Evolutionary conservation across 768 basidiomycete species (phyloP), one percentile per base, ranked within the genome.

Genomic region (Hygrophorus pudorinus): DNA sequence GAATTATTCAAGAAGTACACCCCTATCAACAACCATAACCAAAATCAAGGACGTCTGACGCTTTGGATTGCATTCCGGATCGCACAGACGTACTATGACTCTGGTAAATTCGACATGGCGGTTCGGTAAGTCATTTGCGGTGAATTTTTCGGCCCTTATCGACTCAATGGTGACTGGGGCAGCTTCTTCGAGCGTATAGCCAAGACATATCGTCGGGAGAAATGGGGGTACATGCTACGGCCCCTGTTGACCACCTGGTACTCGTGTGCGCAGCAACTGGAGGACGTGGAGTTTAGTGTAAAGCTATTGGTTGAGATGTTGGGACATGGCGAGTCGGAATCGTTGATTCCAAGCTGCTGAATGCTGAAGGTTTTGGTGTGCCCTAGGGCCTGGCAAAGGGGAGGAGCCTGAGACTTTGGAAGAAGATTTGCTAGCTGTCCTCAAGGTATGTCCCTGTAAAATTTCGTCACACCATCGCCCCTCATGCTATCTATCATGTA

Each of bases 161-260:
- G n/a, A 3, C 14, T 34, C 33, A 38, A 27, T 21, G 45, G 34
- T 40, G n/a, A 41, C 30, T 35, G n/a, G n/a, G 3, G n/a, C 18
- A 93, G 88, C 38, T 98, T 94, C 64, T 90, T 91, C 59, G 93
- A 94, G 56, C 79, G 92, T 11, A 94, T 97, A 47, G 82, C 85
- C 1, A 84, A 79, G 58, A 85, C 81, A 0, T 97, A 96, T 56
- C 77, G 85, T n/a, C 69, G 76, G 41, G 92, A 97, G 59, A 69
- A 73, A 40, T 98, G 92, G 92, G 66, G 68, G 7, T 57, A 73
- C 0, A 73, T 96, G 65, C 70, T 94, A 12, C 71, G 71, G 38
- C 78, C 87, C 6, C 74, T 96, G 9, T 68, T 93, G 35, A 66
- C 70, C 30, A 78, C 79, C 29, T 91, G 88, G 86, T 87, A 87